Percentiles rank a stretch among this genome's conserved stretches.
phyloP scores from a whole-genome alignment of 495 filamentous ascomycete species.

The Chaetomidium leptoderma region DNA sequence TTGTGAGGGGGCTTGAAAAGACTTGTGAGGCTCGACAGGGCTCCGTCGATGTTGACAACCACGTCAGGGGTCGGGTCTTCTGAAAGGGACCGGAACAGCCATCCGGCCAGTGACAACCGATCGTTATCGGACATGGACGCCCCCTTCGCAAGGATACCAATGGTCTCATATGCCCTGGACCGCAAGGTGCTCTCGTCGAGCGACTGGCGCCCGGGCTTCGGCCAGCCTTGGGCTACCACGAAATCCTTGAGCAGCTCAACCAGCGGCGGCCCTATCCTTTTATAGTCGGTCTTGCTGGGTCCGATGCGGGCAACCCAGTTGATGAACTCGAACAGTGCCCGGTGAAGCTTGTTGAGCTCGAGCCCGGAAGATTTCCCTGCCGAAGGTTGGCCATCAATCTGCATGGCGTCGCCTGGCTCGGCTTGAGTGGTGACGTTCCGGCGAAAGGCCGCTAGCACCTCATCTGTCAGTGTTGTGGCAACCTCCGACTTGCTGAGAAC shows the following conservation, averaged over 20 bases:
- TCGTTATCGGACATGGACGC: constrained; percentile 47
- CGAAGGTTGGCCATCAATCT: constrained; percentile 33
- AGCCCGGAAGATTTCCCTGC: constrained; percentile 19
- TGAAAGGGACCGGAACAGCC: constrained; percentile 76
- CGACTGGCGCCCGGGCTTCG: constrained; percentile 53
- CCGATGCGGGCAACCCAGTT: constrained; percentile 82
- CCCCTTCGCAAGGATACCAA: constrained; percentile 71
- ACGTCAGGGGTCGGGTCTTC: constrained; percentile 73
- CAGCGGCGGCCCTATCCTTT: constrained; percentile 61
- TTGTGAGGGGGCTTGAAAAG: constrained; percentile 48
- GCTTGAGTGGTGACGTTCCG: constrained; percentile 16
- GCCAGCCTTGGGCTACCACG: constrained; percentile 80
- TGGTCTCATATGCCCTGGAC: constrained; percentile 73
- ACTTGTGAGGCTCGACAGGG: constrained; percentile 65
- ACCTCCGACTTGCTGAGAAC: constrained; percentile 72
- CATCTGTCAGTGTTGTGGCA: constrained; percentile 56
- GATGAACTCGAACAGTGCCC: constrained; percentile 82
- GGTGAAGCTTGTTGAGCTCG: constrained; percentile 52
- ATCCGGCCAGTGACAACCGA: constrained; percentile 57
- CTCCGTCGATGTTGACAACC: constrained; percentile 82
- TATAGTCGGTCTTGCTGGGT: constrained; percentile 49
- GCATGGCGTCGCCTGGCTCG: constrained; percentile 23
- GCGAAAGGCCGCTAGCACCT: constrained; percentile 46
- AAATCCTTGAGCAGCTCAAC: constrained; percentile 68
- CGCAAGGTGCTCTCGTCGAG: constrained; percentile 62